Base-by-base conservation (phyloP, 163 green algal species). In the Scenedesmus sp. region DNA sequence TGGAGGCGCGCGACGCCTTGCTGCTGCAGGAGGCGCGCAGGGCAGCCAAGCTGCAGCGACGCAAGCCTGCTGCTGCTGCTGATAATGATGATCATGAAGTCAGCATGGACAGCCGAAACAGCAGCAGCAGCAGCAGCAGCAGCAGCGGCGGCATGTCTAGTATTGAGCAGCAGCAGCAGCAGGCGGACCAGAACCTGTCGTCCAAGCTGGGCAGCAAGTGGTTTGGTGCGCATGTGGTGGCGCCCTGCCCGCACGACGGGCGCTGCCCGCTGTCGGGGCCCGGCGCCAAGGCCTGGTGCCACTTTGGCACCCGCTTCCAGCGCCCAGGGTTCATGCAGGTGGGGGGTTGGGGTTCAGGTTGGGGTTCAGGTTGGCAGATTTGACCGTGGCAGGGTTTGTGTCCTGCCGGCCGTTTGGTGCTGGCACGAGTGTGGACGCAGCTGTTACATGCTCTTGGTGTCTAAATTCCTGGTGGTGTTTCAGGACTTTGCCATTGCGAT, bases 201-300 rank as follows among this genome's bases (percentile, higher is more conserved):
- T 40, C 46, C 3, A 92, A 95, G 86, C 61, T 91, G 2, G 35
- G 87, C 68, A 49, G 86, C 85, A 83, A 73, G 43, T 84, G 85
- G n/a, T 89, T 30, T 61, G 94, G 92, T 2, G 94, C 94, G 37
- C 95, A 98, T 73, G 95, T 98, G 33, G 93, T 97, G 65, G 97
- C 97, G 10, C 97, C 97, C 16, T 98, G 97, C 92, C 93, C 96
- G 0, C 97, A 98, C 89, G 97, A 98, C 90, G 95, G 95, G 1
- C 22, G 42, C 2, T 98, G 97, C 92, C 97, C 97, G 18, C 95
- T 98, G 89, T 81, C 95, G 65, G 85, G 78, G 7, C 68, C 51
- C 1, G 94, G 95, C 35, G 93, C 87, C 30, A 44, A 59, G 22
- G 93, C 90, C 49, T 98, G 96, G 96, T 98, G 97, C 88, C 95